Evolutionary conservation across 331 rosid species (phyloP).

Genomic region (Rosa hybrid): DNA sequence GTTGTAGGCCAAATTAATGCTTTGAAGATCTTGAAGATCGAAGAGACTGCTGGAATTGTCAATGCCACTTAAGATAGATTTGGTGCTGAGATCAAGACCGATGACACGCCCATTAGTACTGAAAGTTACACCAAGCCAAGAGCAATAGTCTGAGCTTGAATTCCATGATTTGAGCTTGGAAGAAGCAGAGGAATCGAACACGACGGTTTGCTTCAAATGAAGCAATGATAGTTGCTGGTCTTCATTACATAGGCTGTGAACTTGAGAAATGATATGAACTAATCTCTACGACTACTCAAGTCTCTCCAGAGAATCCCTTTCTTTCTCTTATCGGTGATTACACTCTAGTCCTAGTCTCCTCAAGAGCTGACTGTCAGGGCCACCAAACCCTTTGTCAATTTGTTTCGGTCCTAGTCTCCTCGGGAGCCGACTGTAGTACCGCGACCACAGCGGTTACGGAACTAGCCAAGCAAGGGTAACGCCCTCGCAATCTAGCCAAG

Average conservation of each 20-base stretch:
- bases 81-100: conserved; percentile 49
- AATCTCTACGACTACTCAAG: too few species aligned
- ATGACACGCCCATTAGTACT: conserved; percentile 24
- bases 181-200: not conserved
- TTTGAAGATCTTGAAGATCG: conserved; percentile 11
- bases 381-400: too few species aligned
- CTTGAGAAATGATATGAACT: not conserved
- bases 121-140: conserved; percentile 50
- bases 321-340: too few species aligned
- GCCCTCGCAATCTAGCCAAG: too few species aligned
- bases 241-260: not conserved
- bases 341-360: too few species aligned
- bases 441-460: too few species aligned
- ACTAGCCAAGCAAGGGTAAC: too few species aligned
- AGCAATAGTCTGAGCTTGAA: conserved; percentile 33
- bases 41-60: conserved; percentile 31
- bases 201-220: conserved; percentile 6
- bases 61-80: conserved; percentile 12
- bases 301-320: too few species aligned
- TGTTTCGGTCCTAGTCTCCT: too few species aligned
- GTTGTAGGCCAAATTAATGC: conserved; percentile 4
- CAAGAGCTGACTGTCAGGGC: too few species aligned
- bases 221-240: conserved; percentile 9
- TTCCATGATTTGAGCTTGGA: conserved; percentile 23
- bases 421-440: too few species aligned